A percentile compares a stretch with the other conserved stretches of the same genome.
Evolutionary conservation across 2,329 filamentous ascomycete genomes (phyloP).

Genomic region (Aspergillus phoenicis): DNA sequence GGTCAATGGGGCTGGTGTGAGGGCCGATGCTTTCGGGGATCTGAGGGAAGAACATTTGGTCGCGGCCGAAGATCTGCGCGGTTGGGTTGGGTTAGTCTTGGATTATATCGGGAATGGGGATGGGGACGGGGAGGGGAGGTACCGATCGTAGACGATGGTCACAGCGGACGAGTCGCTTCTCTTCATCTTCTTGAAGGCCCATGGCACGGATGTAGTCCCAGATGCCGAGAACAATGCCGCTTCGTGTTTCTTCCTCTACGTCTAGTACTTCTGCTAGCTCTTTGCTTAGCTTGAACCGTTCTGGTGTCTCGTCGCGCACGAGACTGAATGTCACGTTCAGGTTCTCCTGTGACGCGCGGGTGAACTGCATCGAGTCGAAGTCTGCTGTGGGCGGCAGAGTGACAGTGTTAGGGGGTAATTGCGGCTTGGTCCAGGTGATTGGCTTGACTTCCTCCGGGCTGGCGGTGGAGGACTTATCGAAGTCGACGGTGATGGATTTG

Average conservation of each 20-base stretch:
- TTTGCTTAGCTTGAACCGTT: slow-evolving; percentile 78
- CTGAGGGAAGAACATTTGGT: slow-evolving; percentile 81
- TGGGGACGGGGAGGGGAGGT: slow-evolving; percentile 42
- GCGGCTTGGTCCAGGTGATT: slow-evolving; percentile 87
- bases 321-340: slow-evolving; percentile 88
- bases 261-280: slow-evolving; percentile 83
- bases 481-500: slow-evolving; percentile 55
- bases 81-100: neutral
- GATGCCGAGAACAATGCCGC: slow-evolving; percentile 84
- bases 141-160: slow-evolving; percentile 80
- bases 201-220: slow-evolving; percentile 93
- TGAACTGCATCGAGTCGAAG: slow-evolving; percentile 90
- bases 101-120: no score
- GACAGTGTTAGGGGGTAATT: slow-evolving; percentile 51
- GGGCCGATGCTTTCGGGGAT: slow-evolving; percentile 77
- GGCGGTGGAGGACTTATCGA: slow-evolving; percentile 49
- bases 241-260: slow-evolving; percentile 80
- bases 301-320: slow-evolving; percentile 78
- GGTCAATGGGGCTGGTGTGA: slow-evolving; percentile 77
- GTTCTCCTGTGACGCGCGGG: slow-evolving; percentile 89
- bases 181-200: slow-evolving; percentile 88
- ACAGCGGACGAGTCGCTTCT: slow-evolving; percentile 89
- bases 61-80: slow-evolving; percentile 69
- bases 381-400: slow-evolving; percentile 68
- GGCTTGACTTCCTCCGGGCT: slow-evolving; percentile 48